phyloP scores from a whole-genome alignment of 2,329 filamentous ascomycete genomes.

The Massarina eburnea region DNA sequence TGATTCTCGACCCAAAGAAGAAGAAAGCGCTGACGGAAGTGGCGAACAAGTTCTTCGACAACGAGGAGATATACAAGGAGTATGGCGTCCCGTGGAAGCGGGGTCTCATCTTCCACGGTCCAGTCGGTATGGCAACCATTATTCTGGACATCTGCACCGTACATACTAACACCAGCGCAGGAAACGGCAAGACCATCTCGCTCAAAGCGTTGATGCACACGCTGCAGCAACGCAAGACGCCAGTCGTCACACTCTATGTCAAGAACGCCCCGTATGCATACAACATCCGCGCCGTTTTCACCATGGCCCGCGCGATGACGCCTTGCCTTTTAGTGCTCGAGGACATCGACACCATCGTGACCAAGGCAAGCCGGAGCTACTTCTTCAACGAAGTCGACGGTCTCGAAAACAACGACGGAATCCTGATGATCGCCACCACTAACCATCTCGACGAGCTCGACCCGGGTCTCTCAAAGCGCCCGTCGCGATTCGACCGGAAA shows the following conservation, averaged over 20 bases:
- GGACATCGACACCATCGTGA: slow-evolving; percentile 46
- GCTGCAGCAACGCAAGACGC: slow-evolving; percentile 39
- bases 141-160: neutral
- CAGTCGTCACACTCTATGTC: slow-evolving; percentile 31
- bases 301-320: slow-evolving; percentile 38
- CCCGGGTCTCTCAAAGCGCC: slow-evolving; percentile 59
- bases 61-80: slow-evolving; percentile 45
- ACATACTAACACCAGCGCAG: neutral
- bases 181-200: slow-evolving; percentile 49
- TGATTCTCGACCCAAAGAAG: slow-evolving; percentile 49
- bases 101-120: slow-evolving; percentile 48
- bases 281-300: slow-evolving; percentile 39
- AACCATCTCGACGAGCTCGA: slow-evolving; percentile 45
- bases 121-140: slow-evolving; percentile 9
- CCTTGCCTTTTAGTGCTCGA: slow-evolving; percentile 47
- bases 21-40: slow-evolving; percentile 47
- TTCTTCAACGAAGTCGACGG: slow-evolving; percentile 50
- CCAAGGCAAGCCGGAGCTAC: slow-evolving; percentile 38
- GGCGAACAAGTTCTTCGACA: slow-evolving; percentile 43
- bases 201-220: slow-evolving; percentile 50
- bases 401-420: slow-evolving; percentile 44
- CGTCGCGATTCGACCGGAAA: slow-evolving; percentile 67
- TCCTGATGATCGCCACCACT: slow-evolving; percentile 46
- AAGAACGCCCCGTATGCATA: slow-evolving; percentile 26
- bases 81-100: slow-evolving; percentile 52